Percentiles rank a stretch among this genome's conserved stretches.
phyloP scores from a whole-genome alignment of 78 protist genomes.

The Dictyostelium citrinum region DNA sequence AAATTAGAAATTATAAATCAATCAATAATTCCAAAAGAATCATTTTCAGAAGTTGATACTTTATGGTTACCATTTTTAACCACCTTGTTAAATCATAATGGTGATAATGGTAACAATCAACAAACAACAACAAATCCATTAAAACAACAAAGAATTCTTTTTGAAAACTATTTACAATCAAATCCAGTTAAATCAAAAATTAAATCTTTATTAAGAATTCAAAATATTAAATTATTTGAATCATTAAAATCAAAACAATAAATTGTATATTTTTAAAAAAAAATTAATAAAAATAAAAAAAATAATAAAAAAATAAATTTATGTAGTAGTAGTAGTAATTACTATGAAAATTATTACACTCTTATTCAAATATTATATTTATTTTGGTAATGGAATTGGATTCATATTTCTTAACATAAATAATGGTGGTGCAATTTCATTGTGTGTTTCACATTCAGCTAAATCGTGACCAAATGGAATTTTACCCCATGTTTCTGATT shows the following conservation, averaged over 20 bases:
- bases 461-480: constrained; percentile 77
- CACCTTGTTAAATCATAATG: background rate
- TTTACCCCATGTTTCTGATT: constrained; percentile 61
- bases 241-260: background rate
- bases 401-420: constrained; percentile 38
- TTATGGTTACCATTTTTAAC: constrained; percentile 10
- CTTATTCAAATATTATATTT: too few relatives aligned
- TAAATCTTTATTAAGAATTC: constrained; percentile 7
- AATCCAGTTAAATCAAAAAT: constrained; percentile 30
- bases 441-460: constrained; percentile 62
- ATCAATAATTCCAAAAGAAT: background rate
- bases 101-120: background rate
- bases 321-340: too few relatives aligned
- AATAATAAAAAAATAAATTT: background rate
- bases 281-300: background rate
- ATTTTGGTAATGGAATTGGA: constrained; percentile 52
- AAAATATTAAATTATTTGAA: constrained; percentile 27
- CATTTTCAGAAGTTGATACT: background rate
- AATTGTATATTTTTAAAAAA: background rate
- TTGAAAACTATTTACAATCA: constrained; percentile 12
- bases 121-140: background rate
- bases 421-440: constrained; percentile 64
- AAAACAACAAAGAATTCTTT: background rate
- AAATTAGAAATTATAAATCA: background rate
- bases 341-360: too few relatives aligned